phyloP scores from a whole-genome alignment of 805 yeast species.

The Monosporozyma yasuniensis region DNA sequence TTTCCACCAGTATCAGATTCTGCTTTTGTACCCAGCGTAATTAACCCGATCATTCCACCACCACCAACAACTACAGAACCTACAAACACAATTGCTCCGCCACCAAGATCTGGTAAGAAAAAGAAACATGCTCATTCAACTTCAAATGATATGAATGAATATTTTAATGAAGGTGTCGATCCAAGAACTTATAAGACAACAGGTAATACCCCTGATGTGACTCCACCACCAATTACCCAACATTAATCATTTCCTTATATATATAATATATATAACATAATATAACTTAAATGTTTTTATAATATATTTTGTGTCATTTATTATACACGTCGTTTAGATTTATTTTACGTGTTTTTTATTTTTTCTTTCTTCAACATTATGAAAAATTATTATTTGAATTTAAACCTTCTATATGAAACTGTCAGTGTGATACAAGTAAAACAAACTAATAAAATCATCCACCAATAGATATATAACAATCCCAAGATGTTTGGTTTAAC shows the following conservation, averaged over 20 bases:
- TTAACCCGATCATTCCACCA: neutral
- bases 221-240: slow-evolving; percentile 9
- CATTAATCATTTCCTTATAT: neutral
- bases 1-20: slow-evolving; percentile 7
- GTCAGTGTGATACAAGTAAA: too few relatives aligned
- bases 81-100: slow-evolving; percentile 1
- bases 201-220: neutral
- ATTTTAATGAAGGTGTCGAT: slow-evolving; percentile 29
- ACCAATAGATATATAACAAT: too few relatives aligned
- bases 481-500: neutral
- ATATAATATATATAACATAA: neutral
- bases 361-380: too few relatives aligned
- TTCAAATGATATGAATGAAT: slow-evolving; percentile 18
- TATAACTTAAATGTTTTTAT: neutral
- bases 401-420: too few relatives aligned
- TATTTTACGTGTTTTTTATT: too few relatives aligned
- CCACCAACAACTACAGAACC: too few relatives aligned
- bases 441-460: too few relatives aligned
- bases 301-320: neutral
- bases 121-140: slow-evolving; percentile 7
- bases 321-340: neutral
- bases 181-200: neutral
- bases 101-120: slow-evolving; percentile 13
- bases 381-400: too few relatives aligned
- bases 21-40: slow-evolving; percentile 15